Evolutionary conservation across 31 red algal species (phyloP).

Genomic region (Porphyra umbilicalis): DNA sequence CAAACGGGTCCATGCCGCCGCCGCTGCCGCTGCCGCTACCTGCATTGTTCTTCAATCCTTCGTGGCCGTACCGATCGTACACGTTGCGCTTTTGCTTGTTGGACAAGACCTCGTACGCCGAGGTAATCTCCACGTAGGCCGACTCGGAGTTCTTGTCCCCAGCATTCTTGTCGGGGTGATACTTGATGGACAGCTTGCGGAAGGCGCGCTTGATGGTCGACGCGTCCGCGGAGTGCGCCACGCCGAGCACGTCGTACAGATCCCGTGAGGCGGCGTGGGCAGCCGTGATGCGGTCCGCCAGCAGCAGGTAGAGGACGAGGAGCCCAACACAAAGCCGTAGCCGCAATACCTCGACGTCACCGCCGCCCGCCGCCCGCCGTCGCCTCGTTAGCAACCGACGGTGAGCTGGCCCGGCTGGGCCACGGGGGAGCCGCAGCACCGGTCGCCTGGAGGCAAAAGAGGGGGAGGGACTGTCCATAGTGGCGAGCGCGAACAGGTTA

Average conservation of each 20-base stretch:
- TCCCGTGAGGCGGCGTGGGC: conserved; percentile 7
- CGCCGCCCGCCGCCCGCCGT: no score
- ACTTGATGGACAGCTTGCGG: conserved; percentile 89
- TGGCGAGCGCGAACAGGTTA: no score
- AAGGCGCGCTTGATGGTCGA: conserved; percentile 82
- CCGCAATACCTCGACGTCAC: no score
- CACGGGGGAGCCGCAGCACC: no score
- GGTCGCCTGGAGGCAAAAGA: no score
- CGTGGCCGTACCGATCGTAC: conserved; percentile 89
- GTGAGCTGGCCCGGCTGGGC: no score
- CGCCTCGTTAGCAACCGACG: no score
- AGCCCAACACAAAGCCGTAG: not conserved
- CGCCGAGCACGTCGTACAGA: conserved; percentile 91
- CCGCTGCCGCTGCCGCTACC: conserved; percentile 18
- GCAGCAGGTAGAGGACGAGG: not conserved
- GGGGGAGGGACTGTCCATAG: no score
- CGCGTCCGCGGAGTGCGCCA: conserved; percentile 67
- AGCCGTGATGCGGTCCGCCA: not conserved
- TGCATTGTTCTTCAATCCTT: conserved; percentile 51
- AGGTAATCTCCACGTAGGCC: conserved; percentile 65
- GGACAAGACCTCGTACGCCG: conserved; percentile 90
- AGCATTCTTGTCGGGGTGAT: conserved; percentile 95
- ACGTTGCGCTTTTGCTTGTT: conserved; percentile 58
- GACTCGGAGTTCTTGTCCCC: conserved; percentile 71
- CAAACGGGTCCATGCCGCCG: not conserved